Conservation (phyloP, 2,329 filamentous ascomycete genomes). For the Monilinia fructicola region DNA sequence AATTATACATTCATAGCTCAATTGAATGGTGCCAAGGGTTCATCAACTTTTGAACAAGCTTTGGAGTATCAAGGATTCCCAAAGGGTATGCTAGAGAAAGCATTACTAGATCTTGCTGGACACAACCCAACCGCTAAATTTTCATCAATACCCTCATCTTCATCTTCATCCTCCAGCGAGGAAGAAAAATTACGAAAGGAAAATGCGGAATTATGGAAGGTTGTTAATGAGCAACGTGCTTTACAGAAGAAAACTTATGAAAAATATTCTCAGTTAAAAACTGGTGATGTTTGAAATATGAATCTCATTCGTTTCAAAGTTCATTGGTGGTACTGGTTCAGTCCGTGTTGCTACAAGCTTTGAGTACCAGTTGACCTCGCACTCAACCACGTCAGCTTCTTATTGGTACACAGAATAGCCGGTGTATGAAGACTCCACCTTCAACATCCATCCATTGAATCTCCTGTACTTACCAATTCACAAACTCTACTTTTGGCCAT, state of each 20-base stretch:
- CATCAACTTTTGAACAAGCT: conserved; percentile 29
- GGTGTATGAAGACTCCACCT: neutral
- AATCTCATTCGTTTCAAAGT: conserved; percentile 16
- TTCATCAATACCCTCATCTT: neutral
- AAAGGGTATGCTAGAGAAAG: conserved; percentile 49
- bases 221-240: conserved; percentile 47
- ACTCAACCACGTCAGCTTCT: neutral
- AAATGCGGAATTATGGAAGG: conserved; percentile 48
- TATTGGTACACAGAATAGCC: neutral
- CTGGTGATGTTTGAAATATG: conserved; percentile 27
- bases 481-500: neutral
- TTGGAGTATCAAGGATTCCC: conserved; percentile 35
- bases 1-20: conserved; percentile 67
- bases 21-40: conserved; percentile 46
- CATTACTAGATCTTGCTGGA: conserved; percentile 48
- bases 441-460: neutral
- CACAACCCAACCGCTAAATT: conserved; percentile 3
- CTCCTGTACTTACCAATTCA: neutral
- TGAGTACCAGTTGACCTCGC: neutral
- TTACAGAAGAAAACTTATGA: conserved; percentile 46
- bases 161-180: conserved; percentile 39
- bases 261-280: conserved; percentile 38
- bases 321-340: conserved; percentile 13
- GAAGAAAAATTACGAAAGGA: conserved; percentile 43
- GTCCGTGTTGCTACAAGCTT: conserved; percentile 20